phyloP scores from a whole-genome alignment of 352 stramenopile species.

The Globisporangium nagaii region DNA sequence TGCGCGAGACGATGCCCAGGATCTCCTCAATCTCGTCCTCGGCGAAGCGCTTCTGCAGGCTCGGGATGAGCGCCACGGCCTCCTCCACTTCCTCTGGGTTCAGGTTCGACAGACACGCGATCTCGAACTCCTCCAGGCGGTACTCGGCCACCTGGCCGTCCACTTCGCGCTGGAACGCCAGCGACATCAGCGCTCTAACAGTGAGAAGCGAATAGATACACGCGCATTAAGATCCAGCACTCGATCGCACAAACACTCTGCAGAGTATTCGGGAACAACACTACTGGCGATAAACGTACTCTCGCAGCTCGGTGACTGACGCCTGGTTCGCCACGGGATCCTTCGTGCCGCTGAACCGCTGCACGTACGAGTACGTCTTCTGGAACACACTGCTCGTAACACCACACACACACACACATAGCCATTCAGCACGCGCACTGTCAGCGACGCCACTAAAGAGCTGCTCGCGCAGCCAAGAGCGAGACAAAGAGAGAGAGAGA shows the following conservation, averaged over 20 bases:
- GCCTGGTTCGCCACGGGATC: conserved; percentile 88
- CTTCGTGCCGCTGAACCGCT: conserved; percentile 89
- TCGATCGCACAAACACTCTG: too few relatives aligned
- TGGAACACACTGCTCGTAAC: conserved; percentile 68
- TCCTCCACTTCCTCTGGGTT: conserved; percentile 89
- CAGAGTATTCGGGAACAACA: too few relatives aligned
- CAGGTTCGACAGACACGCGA: conserved; percentile 86
- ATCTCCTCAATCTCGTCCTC: conserved; percentile 91
- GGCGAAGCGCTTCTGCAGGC: conserved; percentile 82
- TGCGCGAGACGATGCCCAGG: conserved; percentile 82
- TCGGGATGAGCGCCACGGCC: conserved; percentile 83
- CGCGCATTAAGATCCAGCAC: background rate
- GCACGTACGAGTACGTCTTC: conserved; percentile 90
- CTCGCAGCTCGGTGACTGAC: conserved; percentile 83
- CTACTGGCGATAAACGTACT: too few relatives aligned
- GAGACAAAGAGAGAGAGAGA: background rate
- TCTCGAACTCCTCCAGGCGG: conserved; percentile 87
- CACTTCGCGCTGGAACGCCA: conserved; percentile 79
- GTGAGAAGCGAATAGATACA: background rate
- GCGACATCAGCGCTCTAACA: conserved; percentile 74
- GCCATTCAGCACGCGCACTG: background rate
- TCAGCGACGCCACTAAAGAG: background rate
- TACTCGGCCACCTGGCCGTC: conserved; percentile 64
- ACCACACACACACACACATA: background rate
- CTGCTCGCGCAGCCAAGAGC: too few relatives aligned